Percentiles rank a stretch among this genome's conserved stretches.
phyloP scores from a whole-genome alignment of 257 asterid species.

The Nemophila menziesii region DNA sequence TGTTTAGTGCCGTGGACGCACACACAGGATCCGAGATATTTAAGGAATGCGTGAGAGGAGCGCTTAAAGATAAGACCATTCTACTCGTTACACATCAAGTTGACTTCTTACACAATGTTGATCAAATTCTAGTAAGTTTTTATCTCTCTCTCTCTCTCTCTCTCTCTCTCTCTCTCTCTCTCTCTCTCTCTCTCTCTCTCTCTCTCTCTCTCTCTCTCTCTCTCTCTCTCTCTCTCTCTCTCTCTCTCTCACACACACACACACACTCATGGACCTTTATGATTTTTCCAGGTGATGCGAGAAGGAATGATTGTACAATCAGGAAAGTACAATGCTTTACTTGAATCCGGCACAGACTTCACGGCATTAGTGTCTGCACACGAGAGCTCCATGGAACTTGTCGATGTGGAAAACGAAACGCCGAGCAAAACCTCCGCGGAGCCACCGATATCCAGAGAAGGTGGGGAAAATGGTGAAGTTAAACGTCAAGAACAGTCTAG shows the following conservation, averaged over 20 bases:
- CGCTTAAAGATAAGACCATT: conserved; percentile 63
- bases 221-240: neutral
- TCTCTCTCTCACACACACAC: too few relatives aligned
- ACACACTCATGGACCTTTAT: neutral
- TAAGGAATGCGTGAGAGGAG: conserved; percentile 91
- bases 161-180: neutral
- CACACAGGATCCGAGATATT: conserved; percentile 95
- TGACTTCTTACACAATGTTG: conserved; percentile 92
- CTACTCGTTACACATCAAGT: conserved; percentile 96
- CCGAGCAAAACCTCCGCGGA: conserved; percentile 21
- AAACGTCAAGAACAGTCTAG: conserved; percentile 26
- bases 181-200: neutral
- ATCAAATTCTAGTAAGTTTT: conserved; percentile 69
- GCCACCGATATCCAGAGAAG: conserved; percentile 22
- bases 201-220: neutral
- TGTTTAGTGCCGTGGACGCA: conserved; percentile 96
- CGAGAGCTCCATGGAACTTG: conserved; percentile 87
- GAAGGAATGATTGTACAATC: conserved; percentile 87
- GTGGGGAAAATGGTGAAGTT: conserved; percentile 42
- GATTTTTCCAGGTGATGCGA: conserved; percentile 63
- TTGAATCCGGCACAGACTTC: conserved; percentile 59
- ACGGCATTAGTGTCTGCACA: conserved; percentile 74
- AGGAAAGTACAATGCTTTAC: conserved; percentile 59
- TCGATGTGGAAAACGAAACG: conserved; percentile 49
- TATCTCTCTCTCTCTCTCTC: neutral